These are phyloP conservation scores for Aspergillus unguis DNA, from an alignment of 2,329 filamentous ascomycete genomes.

Conservation along the genomic window DNA sequence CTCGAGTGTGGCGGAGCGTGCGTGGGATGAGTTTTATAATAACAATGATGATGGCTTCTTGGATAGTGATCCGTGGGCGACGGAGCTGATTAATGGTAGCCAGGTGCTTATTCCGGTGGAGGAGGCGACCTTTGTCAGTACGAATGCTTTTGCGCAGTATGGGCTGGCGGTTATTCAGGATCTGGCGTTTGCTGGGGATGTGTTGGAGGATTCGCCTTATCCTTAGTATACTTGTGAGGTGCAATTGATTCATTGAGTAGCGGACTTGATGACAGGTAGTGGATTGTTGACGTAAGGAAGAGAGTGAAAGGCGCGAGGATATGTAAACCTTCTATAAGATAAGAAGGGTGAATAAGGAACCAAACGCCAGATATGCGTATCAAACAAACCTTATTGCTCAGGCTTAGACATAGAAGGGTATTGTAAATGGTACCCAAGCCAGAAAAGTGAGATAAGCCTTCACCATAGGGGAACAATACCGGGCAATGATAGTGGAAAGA, in stretches of 20 bases:
- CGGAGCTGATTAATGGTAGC: slow-evolving; percentile 39
- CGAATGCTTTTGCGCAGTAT: slow-evolving; percentile 57
- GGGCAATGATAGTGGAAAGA: too few relatives aligned
- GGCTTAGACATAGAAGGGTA: too few relatives aligned
- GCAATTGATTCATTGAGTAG: neutral
- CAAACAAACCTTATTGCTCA: too few relatives aligned
- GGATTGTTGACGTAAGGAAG: neutral
- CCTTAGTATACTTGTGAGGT: neutral
- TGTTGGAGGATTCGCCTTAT: neutral
- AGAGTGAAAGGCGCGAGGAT: too few relatives aligned
- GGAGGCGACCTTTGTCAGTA: slow-evolving; percentile 57
- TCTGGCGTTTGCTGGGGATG: slow-evolving; percentile 27
- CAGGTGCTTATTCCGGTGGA: slow-evolving; percentile 49
- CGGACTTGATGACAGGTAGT: neutral
- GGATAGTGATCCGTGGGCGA: slow-evolving; percentile 12
- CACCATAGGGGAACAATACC: too few relatives aligned
- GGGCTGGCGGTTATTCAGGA: slow-evolving; percentile 58
- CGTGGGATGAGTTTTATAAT: slow-evolving; percentile 53
- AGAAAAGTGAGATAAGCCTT: too few relatives aligned
- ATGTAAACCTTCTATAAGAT: too few relatives aligned
- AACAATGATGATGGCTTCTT: slow-evolving; percentile 19
- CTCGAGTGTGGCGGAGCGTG: slow-evolving; percentile 47
- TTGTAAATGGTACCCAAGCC: too few relatives aligned
- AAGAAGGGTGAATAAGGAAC: too few relatives aligned
- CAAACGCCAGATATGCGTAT: too few relatives aligned